phyloP scores from a whole-genome alignment of 805 yeast genomes.

The Candida tammaniensis region DNA sequence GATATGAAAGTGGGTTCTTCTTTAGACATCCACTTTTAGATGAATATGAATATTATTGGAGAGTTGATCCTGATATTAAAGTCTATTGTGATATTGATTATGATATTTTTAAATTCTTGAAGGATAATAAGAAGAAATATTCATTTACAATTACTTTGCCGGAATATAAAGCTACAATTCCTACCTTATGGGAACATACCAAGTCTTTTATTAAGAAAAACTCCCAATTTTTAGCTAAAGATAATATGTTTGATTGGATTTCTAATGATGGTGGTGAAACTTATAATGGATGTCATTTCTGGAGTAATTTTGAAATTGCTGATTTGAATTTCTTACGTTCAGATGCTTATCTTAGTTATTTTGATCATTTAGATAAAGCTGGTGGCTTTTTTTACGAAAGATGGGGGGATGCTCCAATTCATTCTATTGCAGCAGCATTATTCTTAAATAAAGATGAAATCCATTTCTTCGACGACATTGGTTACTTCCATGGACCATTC shows the following conservation, averaged over 20 bases:
- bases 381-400: slow-evolving; percentile 94
- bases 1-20: slow-evolving; percentile 87
- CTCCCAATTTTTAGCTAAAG: slow-evolving; percentile 58
- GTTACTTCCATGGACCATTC: slow-evolving; percentile 82
- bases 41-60: slow-evolving; percentile 89
- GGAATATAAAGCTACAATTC: slow-evolving; percentile 82
- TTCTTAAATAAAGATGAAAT: slow-evolving; percentile 67
- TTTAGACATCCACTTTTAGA: slow-evolving; percentile 70
- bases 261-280: slow-evolving; percentile 64
- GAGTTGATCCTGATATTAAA: slow-evolving; percentile 84
- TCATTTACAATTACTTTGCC: slow-evolving; percentile 82
- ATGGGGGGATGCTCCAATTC: slow-evolving; percentile 95
- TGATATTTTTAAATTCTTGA: slow-evolving; percentile 83
- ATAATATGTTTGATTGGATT: slow-evolving; percentile 68
- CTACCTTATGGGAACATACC: slow-evolving; percentile 76
- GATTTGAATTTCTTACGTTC: slow-evolving; percentile 71
- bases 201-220: slow-evolving; percentile 60
- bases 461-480: slow-evolving; percentile 80
- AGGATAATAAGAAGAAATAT: slow-evolving; percentile 72
- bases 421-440: slow-evolving; percentile 80
- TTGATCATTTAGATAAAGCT: slow-evolving; percentile 69
- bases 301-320: slow-evolving; percentile 88
- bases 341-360: slow-evolving; percentile 68
- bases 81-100: slow-evolving; percentile 80
- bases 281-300: slow-evolving; percentile 82